These are phyloP conservation scores for Hyphopichia pseudoburtonii DNA, from an alignment of 1,139 yeast species.

Conservation along the genomic window DNA sequence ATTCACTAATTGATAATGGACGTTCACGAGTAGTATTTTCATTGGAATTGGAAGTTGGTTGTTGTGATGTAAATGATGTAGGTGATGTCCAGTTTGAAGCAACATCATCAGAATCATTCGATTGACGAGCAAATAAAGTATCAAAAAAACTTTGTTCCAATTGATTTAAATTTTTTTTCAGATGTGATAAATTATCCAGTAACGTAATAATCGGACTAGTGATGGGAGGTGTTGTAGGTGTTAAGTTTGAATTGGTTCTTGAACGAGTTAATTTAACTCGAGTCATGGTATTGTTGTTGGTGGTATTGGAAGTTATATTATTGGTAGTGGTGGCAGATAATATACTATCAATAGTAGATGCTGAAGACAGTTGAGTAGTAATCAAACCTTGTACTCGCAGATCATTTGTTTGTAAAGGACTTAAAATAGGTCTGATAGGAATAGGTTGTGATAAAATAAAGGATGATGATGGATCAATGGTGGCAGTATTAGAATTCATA, in stretches of 20 bases:
- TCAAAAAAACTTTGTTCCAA: slow-evolving; percentile 43
- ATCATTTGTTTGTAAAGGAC: slow-evolving; percentile 24
- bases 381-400: slow-evolving; percentile 11
- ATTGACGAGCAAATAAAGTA: slow-evolving; percentile 10
- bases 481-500: slow-evolving; percentile 4
- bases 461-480: slow-evolving; percentile 7
- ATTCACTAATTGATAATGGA: slow-evolving; percentile 25
- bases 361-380: slow-evolving; percentile 14
- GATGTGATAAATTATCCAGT: slow-evolving; percentile 33
- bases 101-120: not conserved
- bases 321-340: not conserved
- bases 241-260: slow-evolving; percentile 11
- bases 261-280: slow-evolving; percentile 1
- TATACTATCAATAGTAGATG: slow-evolving; percentile 6
- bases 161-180: slow-evolving; percentile 29
- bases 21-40: slow-evolving; percentile 7
- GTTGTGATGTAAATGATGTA: not conserved
- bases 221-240: slow-evolving; percentile 36
- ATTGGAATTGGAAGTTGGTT: slow-evolving; percentile 1
- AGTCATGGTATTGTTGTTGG: not conserved
- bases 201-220: slow-evolving; percentile 44
- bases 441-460: slow-evolving; percentile 8
- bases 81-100: too few relatives aligned
- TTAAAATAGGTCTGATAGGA: slow-evolving; percentile 19
- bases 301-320: too few relatives aligned